Base-by-base conservation (phyloP, 2,329 filamentous ascomycete genomes). In the Venturia oleaginea region DNA sequence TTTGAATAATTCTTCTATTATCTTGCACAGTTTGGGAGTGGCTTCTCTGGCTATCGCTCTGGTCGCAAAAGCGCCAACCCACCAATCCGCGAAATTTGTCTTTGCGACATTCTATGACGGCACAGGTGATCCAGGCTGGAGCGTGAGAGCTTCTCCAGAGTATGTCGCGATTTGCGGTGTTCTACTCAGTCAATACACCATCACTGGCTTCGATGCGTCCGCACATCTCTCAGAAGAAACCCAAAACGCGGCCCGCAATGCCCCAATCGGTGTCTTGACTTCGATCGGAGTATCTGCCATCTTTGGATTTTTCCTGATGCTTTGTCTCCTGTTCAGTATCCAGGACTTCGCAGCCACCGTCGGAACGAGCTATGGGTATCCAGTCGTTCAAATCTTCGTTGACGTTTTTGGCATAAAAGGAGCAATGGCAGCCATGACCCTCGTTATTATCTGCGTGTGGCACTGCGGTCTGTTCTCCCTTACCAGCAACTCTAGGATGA, bases 381-480 rank as follows among this genome's bases (percentile, higher is more conserved):
- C 83, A 0, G 80, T 86, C 5, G 73, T 85, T 4, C 83, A 85
- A 72, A 85, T 86, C 46, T 75, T 86, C 24, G 76, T 85, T 17
- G 83, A 85, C 68, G 71, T 84, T 3, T 83, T 83, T 65, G 83
- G 83, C 3, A 78, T 83, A 64, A 73, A 81, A 59, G 82, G 83
- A 4, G 83, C 83, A 0, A 77, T 85, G 10, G 82, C 76, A 1
- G 70, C 85, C 7, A 84, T 85, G 72, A 78, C 74, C 0, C 72
- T 85, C 17, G 77, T 85, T 66, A 84, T 85, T 68, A 73, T 85
- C 38, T 85, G 83, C 64, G 81, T 85, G 3, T 86, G 83, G 83
- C 83, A 85, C 69, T 84, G 82, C 66, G 83, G 83, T 0, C 75
- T 85, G 0, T 85, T 86, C 69, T 80, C 77, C 61, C 76, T 86